These are phyloP conservation scores for Asterochloris sp. DNA, from an alignment of 139 green algal species.

Conservation along the genomic window DNA sequence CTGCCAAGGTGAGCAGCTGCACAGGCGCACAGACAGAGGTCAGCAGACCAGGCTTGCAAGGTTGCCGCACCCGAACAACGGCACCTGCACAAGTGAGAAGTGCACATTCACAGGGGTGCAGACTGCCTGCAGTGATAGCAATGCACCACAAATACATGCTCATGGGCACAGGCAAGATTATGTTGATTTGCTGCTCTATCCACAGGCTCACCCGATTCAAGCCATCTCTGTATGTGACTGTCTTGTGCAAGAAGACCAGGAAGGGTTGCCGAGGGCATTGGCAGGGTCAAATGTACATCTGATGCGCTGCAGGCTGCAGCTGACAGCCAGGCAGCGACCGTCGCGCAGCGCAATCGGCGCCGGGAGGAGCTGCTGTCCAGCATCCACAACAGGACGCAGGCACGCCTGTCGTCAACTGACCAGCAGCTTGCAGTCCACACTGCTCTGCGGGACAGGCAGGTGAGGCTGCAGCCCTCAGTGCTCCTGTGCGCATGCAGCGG, in stretches of 20 bases:
- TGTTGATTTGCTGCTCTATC: neutral
- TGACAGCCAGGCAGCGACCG: neutral
- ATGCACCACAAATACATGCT: neutral
- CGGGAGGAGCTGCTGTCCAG: neutral
- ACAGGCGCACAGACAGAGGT: neutral
- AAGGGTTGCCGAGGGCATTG: too few species aligned
- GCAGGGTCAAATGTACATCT: too few species aligned
- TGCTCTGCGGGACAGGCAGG: neutral
- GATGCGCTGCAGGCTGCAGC: neutral
- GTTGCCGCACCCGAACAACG: too few species aligned
- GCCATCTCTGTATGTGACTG: neutral
- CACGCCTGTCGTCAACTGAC: neutral
- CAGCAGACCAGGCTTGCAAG: too few species aligned
- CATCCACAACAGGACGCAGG: conserved; percentile 3
- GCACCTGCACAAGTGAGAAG: too few species aligned
- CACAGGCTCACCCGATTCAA: too few species aligned
- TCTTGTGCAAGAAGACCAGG: too few species aligned
- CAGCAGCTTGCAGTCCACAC: conserved; percentile 1
- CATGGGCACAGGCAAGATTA: neutral
- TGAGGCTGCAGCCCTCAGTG: neutral
- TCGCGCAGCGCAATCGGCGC: neutral
- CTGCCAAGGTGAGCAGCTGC: conserved; percentile 17
- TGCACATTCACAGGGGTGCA: neutral
- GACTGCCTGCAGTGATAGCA: neutral
- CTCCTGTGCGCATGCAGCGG: neutral